A percentile compares a stretch with the other conserved stretches of the same genome.
These are phyloP conservation scores for Geum urbanum DNA, from an alignment of 306 rosid species.

Conservation along the genomic window DNA sequence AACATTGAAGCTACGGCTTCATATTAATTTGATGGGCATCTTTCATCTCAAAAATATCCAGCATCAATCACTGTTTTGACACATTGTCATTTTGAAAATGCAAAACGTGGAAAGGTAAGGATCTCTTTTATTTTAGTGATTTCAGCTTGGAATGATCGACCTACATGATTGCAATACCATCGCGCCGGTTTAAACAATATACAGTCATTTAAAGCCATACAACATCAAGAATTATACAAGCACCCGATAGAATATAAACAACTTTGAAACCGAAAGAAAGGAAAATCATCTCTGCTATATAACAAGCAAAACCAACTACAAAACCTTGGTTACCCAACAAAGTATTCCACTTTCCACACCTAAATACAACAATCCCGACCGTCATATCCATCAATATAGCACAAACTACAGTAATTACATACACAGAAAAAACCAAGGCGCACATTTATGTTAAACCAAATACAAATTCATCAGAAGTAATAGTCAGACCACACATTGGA, in stretches of 20 bases:
- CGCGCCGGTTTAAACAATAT: too few relatives aligned
- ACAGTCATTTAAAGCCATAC: not conserved
- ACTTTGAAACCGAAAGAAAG: not conserved
- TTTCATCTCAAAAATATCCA: not conserved
- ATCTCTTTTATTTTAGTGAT: too few relatives aligned
- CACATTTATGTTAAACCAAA: not conserved
- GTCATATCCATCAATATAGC: not conserved
- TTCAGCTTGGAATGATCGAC: too few relatives aligned
- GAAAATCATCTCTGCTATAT: not conserved
- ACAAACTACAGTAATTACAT: not conserved
- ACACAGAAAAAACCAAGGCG: not conserved
- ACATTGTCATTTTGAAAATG: too few relatives aligned
- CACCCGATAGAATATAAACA: slow-evolving; percentile 5
- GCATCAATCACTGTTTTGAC: not conserved
- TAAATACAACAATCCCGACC: not conserved
- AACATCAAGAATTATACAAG: not conserved
- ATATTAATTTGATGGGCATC: not conserved
- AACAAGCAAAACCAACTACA: not conserved
- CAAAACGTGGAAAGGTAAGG: too few relatives aligned
- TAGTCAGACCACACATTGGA: not conserved
- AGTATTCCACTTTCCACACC: not conserved
- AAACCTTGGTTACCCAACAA: not conserved
- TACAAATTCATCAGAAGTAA: not conserved
- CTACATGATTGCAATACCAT: too few relatives aligned
- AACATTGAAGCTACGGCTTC: not conserved